These are phyloP conservation scores for Hymenotorrendiella dingleyae DNA, from an alignment of 2,329 filamentous ascomycete species.

Conservation along the genomic window DNA sequence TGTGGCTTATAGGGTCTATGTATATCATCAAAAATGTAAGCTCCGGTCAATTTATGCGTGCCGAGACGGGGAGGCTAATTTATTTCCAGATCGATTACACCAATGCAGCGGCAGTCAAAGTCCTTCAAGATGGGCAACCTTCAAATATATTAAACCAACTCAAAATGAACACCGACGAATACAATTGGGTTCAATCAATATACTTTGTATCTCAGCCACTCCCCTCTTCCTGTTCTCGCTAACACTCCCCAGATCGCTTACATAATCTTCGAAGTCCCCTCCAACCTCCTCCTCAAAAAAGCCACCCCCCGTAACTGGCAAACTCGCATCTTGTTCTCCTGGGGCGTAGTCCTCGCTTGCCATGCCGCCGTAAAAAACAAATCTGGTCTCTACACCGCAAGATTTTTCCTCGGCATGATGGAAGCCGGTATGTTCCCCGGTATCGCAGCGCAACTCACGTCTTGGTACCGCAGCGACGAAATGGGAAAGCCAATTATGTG, in stretches of 20 bases:
- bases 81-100: conserved; percentile 32
- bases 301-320: conserved; percentile 34
- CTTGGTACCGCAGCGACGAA: conserved; percentile 43
- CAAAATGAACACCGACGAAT: conserved; percentile 36
- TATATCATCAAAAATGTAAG: conserved; percentile 38
- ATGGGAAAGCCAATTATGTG: conserved; percentile 38
- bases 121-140: conserved; percentile 36
- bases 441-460: conserved; percentile 36
- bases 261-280: conserved; percentile 36
- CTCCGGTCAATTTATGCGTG: not conserved
- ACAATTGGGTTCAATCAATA: conserved; percentile 37
- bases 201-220: conserved; percentile 32
- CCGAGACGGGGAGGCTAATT: not conserved
- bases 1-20: conserved; percentile 35
- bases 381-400: conserved; percentile 33
- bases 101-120: conserved; percentile 37
- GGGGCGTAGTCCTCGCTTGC: conserved; percentile 35
- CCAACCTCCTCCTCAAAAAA: conserved; percentile 34
- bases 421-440: conserved; percentile 40
- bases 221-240: conserved; percentile 7
- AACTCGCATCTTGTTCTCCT: conserved; percentile 33
- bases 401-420: conserved; percentile 37
- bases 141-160: conserved; percentile 35
- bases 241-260: conserved; percentile 31
- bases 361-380: conserved; percentile 36